Percentiles rank a stretch among this genome's conserved stretches.
Evolutionary conservation across 169 alveolate species (phyloP).

Genomic region (Perkinsus chesapeaki): DNA sequence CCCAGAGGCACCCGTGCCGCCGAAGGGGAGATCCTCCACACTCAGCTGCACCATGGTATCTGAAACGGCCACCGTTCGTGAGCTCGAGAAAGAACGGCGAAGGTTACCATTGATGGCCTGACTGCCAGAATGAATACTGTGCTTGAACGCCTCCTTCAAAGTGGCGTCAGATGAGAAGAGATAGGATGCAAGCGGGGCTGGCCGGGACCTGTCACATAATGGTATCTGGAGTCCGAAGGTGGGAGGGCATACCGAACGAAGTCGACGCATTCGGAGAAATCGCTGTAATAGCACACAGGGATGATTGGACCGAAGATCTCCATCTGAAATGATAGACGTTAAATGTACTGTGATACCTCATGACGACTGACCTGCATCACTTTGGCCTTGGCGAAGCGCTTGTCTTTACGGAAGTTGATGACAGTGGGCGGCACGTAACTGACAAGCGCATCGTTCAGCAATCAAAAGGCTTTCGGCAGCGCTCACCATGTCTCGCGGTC

Average conservation of each 20-base stretch:
- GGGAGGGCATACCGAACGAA: conserved; percentile 61
- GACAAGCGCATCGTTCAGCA: conserved; percentile 43
- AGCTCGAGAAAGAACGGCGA: conserved; percentile 19
- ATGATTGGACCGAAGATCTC: conserved; percentile 80
- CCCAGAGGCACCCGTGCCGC: conserved; percentile 80
- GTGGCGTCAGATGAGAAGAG: conserved; percentile 48
- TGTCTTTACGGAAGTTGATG: neutral
- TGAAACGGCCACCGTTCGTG: conserved; percentile 58
- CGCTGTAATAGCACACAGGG: conserved; percentile 49
- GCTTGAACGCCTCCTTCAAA: conserved; percentile 38
- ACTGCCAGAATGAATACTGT: conserved; percentile 15
- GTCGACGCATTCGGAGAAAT: conserved; percentile 52
- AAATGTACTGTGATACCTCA: too few species aligned
- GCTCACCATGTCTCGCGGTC: conserved; percentile 45
- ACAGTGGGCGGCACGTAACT: conserved; percentile 15
- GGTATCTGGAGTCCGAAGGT: conserved; percentile 50
- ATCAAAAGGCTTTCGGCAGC: conserved; percentile 63
- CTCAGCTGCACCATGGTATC: conserved; percentile 56
- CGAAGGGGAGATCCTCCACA: conserved; percentile 63
- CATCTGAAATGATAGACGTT: too few species aligned
- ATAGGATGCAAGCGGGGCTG: conserved; percentile 43
- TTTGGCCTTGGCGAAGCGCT: neutral
- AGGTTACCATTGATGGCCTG: neutral
- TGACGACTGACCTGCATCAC: neutral
- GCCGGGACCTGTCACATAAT: neutral